Conservation (phyloP, 2,329 filamentous ascomycete genomes). For the Phoma sp. region DNA sequence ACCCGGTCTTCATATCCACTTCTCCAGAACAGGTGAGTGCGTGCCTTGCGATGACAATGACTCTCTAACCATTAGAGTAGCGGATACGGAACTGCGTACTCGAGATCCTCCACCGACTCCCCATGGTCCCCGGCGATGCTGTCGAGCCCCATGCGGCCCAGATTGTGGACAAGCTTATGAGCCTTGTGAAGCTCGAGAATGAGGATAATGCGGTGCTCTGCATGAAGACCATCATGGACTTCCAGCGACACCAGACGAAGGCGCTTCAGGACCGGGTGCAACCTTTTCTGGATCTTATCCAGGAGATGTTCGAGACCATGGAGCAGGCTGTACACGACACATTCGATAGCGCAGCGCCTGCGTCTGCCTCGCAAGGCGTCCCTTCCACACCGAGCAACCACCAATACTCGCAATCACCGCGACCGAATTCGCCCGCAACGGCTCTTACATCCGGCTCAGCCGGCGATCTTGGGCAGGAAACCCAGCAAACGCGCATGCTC, state of each 20-base stretch:
- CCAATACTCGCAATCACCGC: slow-evolving; percentile 82
- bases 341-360: slow-evolving; percentile 77
- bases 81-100: slow-evolving; percentile 86
- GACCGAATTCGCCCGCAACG: slow-evolving; percentile 87
- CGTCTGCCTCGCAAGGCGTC: slow-evolving; percentile 58
- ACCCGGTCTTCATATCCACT: slow-evolving; percentile 89
- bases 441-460: slow-evolving; percentile 76
- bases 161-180: slow-evolving; percentile 89
- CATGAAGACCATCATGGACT: slow-evolving; percentile 97
- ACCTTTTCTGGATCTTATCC: slow-evolving; percentile 86
- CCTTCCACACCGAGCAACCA: slow-evolving; percentile 69
- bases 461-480: slow-evolving; percentile 80
- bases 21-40: slow-evolving; percentile 81
- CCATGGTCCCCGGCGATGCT: slow-evolving; percentile 74
- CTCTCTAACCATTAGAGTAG: slow-evolving; percentile 57
- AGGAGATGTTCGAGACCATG: slow-evolving; percentile 96
- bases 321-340: slow-evolving; percentile 94
- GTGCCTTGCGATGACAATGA: slow-evolving; percentile 3
- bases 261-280: slow-evolving; percentile 83
- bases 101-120: slow-evolving; percentile 92
- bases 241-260: slow-evolving; percentile 91
- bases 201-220: slow-evolving; percentile 99
- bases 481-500: slow-evolving; percentile 80
- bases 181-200: slow-evolving; percentile 87
- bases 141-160: slow-evolving; percentile 89